Evolutionary conservation across 176 grass and related monocot genomes (phyloP).

Genomic region (Pontederia paniculata): DNA sequence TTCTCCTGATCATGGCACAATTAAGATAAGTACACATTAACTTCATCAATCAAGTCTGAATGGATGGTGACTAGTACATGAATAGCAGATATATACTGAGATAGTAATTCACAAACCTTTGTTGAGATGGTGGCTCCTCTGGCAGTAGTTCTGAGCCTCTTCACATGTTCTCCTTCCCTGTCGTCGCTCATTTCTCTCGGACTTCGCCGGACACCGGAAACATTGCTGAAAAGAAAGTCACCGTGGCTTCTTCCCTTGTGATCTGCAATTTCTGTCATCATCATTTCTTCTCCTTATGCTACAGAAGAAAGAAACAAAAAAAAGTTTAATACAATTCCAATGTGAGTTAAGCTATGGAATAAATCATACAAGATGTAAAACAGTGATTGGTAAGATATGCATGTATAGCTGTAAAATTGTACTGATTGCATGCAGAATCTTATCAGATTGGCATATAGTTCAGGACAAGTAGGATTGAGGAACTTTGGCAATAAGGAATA

Average conservation of each 20-base stretch:
- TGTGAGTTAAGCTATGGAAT: not conserved
- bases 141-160: constrained; percentile 47
- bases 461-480: no score
- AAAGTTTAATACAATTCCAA: constrained; percentile 22
- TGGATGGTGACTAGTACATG: no score
- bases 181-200: constrained; percentile 14
- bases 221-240: constrained; percentile 29
- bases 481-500: no score
- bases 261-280: constrained; percentile 59
- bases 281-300: constrained; percentile 38
- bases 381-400: no score
- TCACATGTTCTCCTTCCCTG: constrained; percentile 32
- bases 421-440: no score
- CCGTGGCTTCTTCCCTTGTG: constrained; percentile 51
- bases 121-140: constrained; percentile 24
- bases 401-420: no score
- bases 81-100: not conserved
- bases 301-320: constrained; percentile 1
- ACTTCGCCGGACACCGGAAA: not conserved
- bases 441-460: no score
- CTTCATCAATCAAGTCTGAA: not conserved
- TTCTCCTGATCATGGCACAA: constrained; percentile 50
- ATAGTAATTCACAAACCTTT: constrained; percentile 18
- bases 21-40: constrained; percentile 1
- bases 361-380: no score